Conservation (phyloP, 2,329 filamentous ascomycete species). For the Cordyceps farinosa region DNA sequence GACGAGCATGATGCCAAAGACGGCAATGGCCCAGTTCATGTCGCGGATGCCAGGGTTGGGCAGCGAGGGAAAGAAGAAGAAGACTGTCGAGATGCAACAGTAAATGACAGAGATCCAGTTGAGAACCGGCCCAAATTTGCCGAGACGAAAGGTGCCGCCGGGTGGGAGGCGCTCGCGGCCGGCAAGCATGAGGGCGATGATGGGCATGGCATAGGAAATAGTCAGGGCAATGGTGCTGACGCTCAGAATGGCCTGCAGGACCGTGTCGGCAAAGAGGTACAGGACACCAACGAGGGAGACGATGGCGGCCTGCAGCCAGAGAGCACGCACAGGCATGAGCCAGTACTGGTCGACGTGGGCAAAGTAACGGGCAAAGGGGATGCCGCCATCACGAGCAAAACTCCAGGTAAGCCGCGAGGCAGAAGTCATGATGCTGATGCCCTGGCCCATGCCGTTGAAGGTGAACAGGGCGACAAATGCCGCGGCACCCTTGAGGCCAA, state of each 20-base stretch:
- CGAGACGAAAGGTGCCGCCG: conserved; percentile 42
- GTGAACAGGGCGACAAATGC: conserved; percentile 50
- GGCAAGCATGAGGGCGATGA: conserved; percentile 43
- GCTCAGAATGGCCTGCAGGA: conserved; percentile 50
- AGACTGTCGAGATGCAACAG: conserved; percentile 49
- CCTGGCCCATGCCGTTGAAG: conserved; percentile 53
- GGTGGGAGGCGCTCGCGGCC: conserved; percentile 52
- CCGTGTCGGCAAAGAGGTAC: conserved; percentile 51
- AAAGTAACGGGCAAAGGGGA: conserved; percentile 45
- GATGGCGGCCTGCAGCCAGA: conserved; percentile 49
- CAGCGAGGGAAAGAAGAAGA: conserved; percentile 50
- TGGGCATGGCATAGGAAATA: conserved; percentile 47
- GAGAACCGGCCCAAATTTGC: conserved; percentile 39
- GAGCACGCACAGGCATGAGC: conserved; percentile 49
- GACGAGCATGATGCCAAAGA: conserved; percentile 53
- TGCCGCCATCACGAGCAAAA: conserved; percentile 51
- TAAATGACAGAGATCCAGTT: conserved; percentile 51
- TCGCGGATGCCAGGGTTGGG: conserved; percentile 45
- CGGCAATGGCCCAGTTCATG: conserved; percentile 57
- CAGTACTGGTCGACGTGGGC: conserved; percentile 41
- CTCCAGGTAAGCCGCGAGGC: conserved; percentile 52
- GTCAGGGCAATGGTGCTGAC: conserved; percentile 56
- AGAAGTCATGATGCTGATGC: conserved; percentile 48
- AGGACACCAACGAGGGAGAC: conserved; percentile 48
- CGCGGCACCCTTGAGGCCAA: conserved; percentile 37